These are phyloP conservation scores for Aspergillus sclerotioniger DNA, from an alignment of 495 filamentous ascomycete genomes.

Conservation along the genomic window DNA sequence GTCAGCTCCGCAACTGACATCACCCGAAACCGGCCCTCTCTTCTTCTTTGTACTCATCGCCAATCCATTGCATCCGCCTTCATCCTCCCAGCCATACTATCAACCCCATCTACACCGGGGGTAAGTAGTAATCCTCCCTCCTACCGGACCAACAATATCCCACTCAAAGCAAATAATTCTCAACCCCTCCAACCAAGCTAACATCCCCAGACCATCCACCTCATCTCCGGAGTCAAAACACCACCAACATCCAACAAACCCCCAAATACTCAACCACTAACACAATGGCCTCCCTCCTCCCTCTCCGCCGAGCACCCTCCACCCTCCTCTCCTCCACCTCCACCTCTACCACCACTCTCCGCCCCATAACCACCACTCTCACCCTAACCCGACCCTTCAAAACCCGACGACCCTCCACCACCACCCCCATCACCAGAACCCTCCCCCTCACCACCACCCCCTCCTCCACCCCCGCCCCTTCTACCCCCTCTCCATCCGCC, in stretches of 20 bases:
- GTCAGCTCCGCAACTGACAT: constrained; percentile 28
- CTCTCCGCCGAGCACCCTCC: constrained; percentile 20
- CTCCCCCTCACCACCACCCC: constrained; percentile 10
- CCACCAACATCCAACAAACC: background rate
- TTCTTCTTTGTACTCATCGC: constrained; percentile 2
- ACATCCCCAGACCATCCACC: background rate
- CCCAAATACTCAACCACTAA: background rate
- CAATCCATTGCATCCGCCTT: background rate
- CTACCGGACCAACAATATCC: too few relatives aligned
- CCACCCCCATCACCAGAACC: constrained; percentile 1
- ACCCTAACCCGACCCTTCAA: background rate
- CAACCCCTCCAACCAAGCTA: background rate
- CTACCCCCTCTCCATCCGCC: constrained; percentile 28
- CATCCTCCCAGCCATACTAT: background rate
- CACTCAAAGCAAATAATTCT: background rate
- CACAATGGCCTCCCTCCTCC: constrained; percentile 29
- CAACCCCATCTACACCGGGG: background rate
- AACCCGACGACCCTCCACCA: background rate
- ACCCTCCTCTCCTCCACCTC: constrained; percentile 15
- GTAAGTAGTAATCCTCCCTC: too few relatives aligned
- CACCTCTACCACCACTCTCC: constrained; percentile 16
- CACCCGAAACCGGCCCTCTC: constrained; percentile 21
- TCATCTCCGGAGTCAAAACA: background rate
- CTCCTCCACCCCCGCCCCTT: background rate
- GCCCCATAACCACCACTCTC: constrained; percentile 3